Conservation (phyloP, 2,329 filamentous ascomycete genomes). For the Curvularia sp. region DNA sequence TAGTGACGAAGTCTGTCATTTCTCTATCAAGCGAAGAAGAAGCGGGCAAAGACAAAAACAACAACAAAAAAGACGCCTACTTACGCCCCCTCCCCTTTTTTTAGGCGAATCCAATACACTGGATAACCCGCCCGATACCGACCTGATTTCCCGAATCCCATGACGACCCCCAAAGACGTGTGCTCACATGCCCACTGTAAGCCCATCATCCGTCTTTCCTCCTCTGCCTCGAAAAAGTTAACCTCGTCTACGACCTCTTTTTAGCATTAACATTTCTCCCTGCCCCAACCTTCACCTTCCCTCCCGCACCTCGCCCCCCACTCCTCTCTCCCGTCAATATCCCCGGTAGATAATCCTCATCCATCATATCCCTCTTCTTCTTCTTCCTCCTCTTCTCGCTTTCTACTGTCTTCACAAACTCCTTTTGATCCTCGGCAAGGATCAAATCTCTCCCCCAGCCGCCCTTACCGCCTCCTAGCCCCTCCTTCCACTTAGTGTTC, state of each 20-base stretch:
- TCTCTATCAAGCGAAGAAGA: background rate
- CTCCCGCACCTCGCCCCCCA: constrained; percentile 57
- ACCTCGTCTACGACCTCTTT: constrained; percentile 56
- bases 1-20: background rate
- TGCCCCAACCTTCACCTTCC: constrained; percentile 80
- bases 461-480: constrained; percentile 76
- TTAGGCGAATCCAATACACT: background rate
- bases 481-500: constrained; percentile 71
- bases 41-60: no score
- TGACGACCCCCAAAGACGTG: no score
- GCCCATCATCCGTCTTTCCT: no score
- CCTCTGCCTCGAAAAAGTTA: background rate
- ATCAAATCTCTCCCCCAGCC: constrained; percentile 88
- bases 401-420: constrained; percentile 72
- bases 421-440: constrained; percentile 93
- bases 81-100: background rate
- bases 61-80: background rate
- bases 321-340: constrained; percentile 82
- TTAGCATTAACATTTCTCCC: constrained; percentile 85
- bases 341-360: constrained; percentile 87
- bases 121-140: background rate
- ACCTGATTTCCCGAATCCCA: background rate
- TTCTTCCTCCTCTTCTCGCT: constrained; percentile 72
- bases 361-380: constrained; percentile 86
- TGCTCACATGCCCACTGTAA: background rate